Conservation (phyloP, 768 basidiomycete species). For the Calvatia gigantea region DNA sequence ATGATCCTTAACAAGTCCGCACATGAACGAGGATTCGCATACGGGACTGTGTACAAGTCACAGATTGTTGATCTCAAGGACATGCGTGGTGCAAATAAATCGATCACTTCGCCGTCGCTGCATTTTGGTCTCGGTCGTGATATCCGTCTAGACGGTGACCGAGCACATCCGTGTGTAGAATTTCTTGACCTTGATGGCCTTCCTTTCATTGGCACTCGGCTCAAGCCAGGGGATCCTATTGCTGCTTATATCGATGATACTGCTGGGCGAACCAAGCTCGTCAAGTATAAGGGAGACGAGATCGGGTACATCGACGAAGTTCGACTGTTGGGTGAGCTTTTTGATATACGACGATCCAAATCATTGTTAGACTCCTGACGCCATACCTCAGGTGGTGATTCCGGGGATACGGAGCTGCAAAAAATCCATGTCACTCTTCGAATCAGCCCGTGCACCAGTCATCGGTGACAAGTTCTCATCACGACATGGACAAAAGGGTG, state of each 20-base stretch:
- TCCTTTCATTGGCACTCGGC: conserved; percentile 68
- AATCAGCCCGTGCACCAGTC: conserved; percentile 90
- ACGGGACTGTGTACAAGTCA: conserved; percentile 95
- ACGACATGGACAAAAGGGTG: conserved; percentile 98
- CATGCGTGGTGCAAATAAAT: conserved; percentile 61
- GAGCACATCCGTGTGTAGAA: conserved; percentile 34
- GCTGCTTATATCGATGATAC: conserved; percentile 88
- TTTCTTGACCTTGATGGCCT: conserved; percentile 83
- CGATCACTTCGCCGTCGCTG: conserved; percentile 55
- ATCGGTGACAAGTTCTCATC: conserved; percentile 99
- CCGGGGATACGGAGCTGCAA: conserved; percentile 84
- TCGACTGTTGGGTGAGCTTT: conserved; percentile 76
- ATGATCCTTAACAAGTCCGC: conserved; percentile 99
- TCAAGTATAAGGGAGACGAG: conserved; percentile 98
- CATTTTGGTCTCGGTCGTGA: conserved; percentile 90
- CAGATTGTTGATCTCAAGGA: conserved; percentile 89
- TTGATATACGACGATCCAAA: neutral
- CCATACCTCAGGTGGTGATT: conserved; percentile 63
- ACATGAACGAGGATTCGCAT: conserved; percentile 95
- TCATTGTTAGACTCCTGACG: conserved; percentile 3
- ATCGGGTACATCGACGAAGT: conserved; percentile 86
- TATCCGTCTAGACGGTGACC: conserved; percentile 49
- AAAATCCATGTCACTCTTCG: conserved; percentile 93
- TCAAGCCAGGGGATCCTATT: conserved; percentile 74
- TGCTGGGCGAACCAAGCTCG: conserved; percentile 74